phyloP scores from a whole-genome alignment of 2,329 filamentous ascomycete genomes.

The Ophiostoma australiae region DNA sequence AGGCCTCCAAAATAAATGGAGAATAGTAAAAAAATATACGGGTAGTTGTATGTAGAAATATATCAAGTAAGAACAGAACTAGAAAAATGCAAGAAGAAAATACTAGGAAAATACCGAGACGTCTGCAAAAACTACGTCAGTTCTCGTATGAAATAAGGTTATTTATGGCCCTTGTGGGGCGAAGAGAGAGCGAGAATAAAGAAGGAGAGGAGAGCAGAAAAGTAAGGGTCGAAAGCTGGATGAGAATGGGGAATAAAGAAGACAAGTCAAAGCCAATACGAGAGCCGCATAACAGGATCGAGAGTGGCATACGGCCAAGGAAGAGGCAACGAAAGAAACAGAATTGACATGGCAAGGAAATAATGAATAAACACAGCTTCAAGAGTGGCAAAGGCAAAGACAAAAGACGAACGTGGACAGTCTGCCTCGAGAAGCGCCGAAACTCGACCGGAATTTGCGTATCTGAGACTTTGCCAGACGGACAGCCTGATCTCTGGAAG shows the following conservation, averaged over 20 bases:
- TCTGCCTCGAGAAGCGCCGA: conserved; percentile 6
- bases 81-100: neutral
- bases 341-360: neutral
- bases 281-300: neutral
- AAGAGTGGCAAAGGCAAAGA: neutral
- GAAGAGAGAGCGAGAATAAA: neutral
- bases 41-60: neutral
- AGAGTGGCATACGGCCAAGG: neutral
- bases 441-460: conserved; percentile 7
- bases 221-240: neutral
- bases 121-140: conserved; percentile 4
- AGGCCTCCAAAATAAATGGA: neutral
- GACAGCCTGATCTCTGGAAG: neutral
- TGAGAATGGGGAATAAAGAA: neutral
- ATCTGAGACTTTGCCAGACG: neutral
- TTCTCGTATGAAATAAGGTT: conserved; percentile 15
- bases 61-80: neutral
- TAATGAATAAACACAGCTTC: neutral
- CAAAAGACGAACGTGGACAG: neutral
- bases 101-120: neutral
- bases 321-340: neutral
- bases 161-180: conserved; percentile 1
- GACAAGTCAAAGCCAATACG: neutral
- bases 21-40: neutral
- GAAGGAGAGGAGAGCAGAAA: neutral